phyloP scores from a whole-genome alignment of 306 rosid genomes.

The Oxytropis ochrocephala region DNA sequence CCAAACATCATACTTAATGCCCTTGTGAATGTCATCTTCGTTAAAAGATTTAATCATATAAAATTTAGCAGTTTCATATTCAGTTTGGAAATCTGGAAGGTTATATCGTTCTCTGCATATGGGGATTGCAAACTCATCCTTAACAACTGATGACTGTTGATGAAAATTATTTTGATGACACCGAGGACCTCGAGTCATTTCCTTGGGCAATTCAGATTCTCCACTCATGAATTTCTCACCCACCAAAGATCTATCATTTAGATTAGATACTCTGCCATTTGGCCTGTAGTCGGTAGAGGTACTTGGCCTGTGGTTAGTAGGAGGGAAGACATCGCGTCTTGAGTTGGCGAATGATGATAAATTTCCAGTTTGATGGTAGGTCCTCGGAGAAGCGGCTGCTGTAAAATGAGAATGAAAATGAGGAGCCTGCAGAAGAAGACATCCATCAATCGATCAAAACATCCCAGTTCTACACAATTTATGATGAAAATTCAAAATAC shows the following conservation, averaged over 20 bases:
- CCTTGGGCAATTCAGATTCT: conserved; percentile 40
- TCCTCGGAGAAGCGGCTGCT: conserved; percentile 29
- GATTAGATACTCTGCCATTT: conserved; percentile 34
- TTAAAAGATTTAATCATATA: conserved; percentile 80
- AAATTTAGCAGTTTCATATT: conserved; percentile 57
- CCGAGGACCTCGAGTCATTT: conserved; percentile 71
- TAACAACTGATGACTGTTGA: conserved; percentile 30
- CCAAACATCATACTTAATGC: conserved; percentile 78
- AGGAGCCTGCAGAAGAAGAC: conserved; percentile 37
- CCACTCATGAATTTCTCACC: conserved; percentile 36
- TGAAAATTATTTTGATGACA: conserved; percentile 29
- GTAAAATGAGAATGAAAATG: conserved; percentile 40
- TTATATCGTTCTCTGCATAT: conserved; percentile 50
- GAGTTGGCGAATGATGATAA: conserved; percentile 32
- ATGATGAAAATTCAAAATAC: not conserved
- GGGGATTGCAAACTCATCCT: conserved; percentile 32
- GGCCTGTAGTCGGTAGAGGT: conserved; percentile 19
- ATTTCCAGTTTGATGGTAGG: conserved; percentile 34
- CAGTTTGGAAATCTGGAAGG: conserved; percentile 48
- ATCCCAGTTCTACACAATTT: not conserved
- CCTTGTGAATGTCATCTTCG: conserved; percentile 81
- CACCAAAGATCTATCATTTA: conserved; percentile 27
- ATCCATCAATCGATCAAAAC: conserved; percentile 12
- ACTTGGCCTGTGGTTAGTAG: not conserved
- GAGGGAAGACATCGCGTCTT: conserved; percentile 25